These are phyloP conservation scores for Chiua virens DNA, from an alignment of 768 basidiomycete genomes.

Conservation along the genomic window DNA sequence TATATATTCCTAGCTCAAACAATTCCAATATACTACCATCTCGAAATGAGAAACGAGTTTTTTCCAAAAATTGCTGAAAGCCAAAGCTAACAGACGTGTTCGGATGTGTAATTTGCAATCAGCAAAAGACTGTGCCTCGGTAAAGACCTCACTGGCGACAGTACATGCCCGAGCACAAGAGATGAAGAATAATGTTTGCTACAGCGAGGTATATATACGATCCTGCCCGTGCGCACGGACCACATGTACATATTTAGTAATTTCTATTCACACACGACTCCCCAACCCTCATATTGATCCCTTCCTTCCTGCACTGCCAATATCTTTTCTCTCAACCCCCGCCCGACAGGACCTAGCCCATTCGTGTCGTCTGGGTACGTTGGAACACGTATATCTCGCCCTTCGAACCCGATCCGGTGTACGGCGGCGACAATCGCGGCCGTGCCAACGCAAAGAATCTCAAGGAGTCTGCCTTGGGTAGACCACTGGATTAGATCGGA, in stretches of 20 bases:
- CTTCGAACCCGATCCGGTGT: conserved; percentile 71
- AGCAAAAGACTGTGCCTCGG: conserved; percentile 95
- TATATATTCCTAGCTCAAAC: no score
- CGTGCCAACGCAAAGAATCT: conserved; percentile 85
- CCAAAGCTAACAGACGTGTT: conserved; percentile 89
- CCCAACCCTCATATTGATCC: conserved; percentile 64
- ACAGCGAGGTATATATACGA: no score
- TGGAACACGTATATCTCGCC: conserved; percentile 61
- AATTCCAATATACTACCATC: no score
- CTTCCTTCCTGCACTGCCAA: conserved; percentile 75
- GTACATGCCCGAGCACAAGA: conserved; percentile 96
- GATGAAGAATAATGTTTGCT: conserved; percentile 41
- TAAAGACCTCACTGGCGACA: conserved; percentile 95
- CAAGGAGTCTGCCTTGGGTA: conserved; percentile 64
- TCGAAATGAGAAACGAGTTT: conserved; percentile 22
- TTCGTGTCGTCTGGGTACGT: conserved; percentile 39
- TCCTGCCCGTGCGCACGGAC: no score
- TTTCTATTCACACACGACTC: conserved; percentile 36
- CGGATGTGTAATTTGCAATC: conserved; percentile 98
- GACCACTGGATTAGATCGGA: conserved; percentile 55
- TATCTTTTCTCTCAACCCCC: conserved; percentile 69
- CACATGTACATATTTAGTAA: no score
- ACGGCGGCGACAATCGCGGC: conserved; percentile 77
- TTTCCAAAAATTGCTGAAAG: conserved; percentile 91
- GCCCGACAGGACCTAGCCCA: conserved; percentile 57